phyloP scores from a whole-genome alignment of 345 rosid genomes.

The Eucalyptus pumila region DNA sequence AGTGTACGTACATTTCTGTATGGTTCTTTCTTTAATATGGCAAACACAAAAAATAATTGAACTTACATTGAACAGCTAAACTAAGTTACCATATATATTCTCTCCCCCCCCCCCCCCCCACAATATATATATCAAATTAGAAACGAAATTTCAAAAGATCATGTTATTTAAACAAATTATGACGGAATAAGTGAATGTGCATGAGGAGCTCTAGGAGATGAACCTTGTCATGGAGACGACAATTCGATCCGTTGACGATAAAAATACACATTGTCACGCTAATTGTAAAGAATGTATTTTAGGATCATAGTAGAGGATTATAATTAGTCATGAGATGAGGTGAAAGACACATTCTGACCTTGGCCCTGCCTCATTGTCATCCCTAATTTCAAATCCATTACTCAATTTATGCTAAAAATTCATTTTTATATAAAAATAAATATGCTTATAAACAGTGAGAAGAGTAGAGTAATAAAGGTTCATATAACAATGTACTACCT shows the following conservation, averaged over 20 bases:
- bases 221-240: not conserved
- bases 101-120: not conserved
- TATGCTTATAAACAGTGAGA: not conserved
- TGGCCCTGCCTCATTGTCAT: not conserved
- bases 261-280: not conserved
- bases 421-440: not conserved
- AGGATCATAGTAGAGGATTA: not conserved
- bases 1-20: not conserved
- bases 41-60: not conserved
- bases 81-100: not conserved
- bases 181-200: not conserved
- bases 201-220: not conserved
- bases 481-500: not conserved
- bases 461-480: not conserved
- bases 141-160: not conserved
- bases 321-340: not conserved
- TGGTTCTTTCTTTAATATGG: not conserved
- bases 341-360: rapidly evolving
- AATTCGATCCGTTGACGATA: not conserved
- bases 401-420: not conserved
- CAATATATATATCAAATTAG: not conserved
- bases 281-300: not conserved
- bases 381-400: not conserved
- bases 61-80: not conserved
- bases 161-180: not conserved